These are phyloP conservation scores for Ogataea dorogensis DNA, from an alignment of 805 yeast genomes.

Conservation along the genomic window DNA sequence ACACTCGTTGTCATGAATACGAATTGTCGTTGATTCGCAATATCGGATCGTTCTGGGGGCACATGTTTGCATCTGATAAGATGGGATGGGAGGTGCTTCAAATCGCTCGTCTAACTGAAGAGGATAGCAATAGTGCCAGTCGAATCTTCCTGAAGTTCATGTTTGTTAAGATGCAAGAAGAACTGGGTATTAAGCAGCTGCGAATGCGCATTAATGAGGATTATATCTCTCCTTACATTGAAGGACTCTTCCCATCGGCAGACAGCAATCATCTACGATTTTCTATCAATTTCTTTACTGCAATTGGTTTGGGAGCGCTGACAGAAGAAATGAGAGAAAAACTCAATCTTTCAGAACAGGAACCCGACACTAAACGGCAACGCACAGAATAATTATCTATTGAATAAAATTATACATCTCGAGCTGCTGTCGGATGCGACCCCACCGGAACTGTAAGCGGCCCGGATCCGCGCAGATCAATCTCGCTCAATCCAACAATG, in stretches of 20 bases:
- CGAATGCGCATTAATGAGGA: slow-evolving; percentile 51
- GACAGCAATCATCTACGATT: slow-evolving; percentile 59
- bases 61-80: slow-evolving; percentile 66
- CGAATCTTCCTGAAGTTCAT: slow-evolving; percentile 80
- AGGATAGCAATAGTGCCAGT: slow-evolving; percentile 72
- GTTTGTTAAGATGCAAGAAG: slow-evolving; percentile 76
- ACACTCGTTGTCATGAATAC: slow-evolving; percentile 57
- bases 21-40: slow-evolving; percentile 76
- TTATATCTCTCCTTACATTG: slow-evolving; percentile 45
- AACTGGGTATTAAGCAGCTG: slow-evolving; percentile 60
- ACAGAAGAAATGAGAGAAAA: slow-evolving; percentile 77
- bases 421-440: slow-evolving; percentile 24
- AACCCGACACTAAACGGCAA: background rate
- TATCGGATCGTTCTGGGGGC: slow-evolving; percentile 84
- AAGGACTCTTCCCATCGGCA: slow-evolving; percentile 65
- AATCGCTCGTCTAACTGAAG: slow-evolving; percentile 60
- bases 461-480: slow-evolving; percentile 58
- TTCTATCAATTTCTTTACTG: slow-evolving; percentile 88
- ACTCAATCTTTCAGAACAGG: slow-evolving; percentile 24
- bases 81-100: slow-evolving; percentile 63
- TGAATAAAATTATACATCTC: slow-evolving; percentile 1
- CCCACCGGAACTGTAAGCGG: slow-evolving; percentile 32
- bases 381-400: slow-evolving; percentile 1
- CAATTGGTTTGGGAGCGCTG: slow-evolving; percentile 80
- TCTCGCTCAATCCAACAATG: slow-evolving; percentile 76